These are phyloP conservation scores for Hsuehochloa calcarea DNA, from an alignment of 176 grass and related monocot genomes.

Conservation along the genomic window DNA sequence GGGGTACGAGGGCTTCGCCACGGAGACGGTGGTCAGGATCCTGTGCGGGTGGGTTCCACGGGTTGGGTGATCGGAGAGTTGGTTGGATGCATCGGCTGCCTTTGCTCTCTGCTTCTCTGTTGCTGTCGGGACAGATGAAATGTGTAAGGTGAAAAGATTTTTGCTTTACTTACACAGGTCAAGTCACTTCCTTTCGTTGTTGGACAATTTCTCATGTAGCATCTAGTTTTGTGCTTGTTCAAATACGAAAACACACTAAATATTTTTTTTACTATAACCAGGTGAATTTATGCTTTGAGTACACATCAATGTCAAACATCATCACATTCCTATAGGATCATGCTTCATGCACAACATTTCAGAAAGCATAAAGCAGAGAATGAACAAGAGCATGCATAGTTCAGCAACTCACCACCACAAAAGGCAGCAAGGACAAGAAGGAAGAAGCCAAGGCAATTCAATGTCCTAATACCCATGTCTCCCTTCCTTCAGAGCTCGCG, in stretches of 20 bases:
- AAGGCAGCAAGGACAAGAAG: constrained; percentile 25
- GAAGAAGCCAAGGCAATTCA: constrained; percentile 23
- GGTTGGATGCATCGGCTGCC: constrained; percentile 11
- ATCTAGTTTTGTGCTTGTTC: neutral
- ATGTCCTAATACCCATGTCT: constrained; percentile 30
- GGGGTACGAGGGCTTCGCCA: constrained; percentile 55
- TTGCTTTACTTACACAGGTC: neutral
- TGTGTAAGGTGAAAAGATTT: constrained; percentile 12
- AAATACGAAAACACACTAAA: neutral
- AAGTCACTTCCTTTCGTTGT: neutral
- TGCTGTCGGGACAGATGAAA: constrained; percentile 14
- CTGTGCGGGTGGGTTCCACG: constrained; percentile 3
- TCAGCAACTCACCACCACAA: constrained; percentile 42
- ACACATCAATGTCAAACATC: neutral
- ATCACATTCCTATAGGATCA: neutral
- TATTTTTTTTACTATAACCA: neutral
- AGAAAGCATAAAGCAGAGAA: neutral
- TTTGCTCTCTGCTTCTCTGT: constrained; percentile 3
- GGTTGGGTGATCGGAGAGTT: neutral
- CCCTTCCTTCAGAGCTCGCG: neutral
- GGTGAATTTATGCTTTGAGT: neutral
- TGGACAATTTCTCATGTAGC: neutral
- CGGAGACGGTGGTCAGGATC: constrained; percentile 47
- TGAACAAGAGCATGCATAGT: neutral
- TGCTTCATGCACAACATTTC: neutral